These are phyloP conservation scores for Clitopilus hobsonii DNA, from an alignment of 768 basidiomycete species.

Conservation along the genomic window DNA sequence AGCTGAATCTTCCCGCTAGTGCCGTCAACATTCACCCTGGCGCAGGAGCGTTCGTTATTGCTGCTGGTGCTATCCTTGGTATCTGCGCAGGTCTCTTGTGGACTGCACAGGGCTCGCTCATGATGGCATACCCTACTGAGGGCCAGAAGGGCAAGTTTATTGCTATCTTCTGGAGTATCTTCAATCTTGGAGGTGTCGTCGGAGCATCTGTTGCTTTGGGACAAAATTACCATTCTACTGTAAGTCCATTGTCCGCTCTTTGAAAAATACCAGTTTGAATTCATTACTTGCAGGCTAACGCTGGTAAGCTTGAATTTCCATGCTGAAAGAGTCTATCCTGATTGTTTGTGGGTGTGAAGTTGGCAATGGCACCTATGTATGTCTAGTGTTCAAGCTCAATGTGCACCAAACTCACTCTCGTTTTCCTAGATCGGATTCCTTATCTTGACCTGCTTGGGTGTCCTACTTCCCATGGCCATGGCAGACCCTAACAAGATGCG, in stretches of 20 bases:
- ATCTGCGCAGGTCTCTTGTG: slow-evolving; percentile 69
- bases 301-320: slow-evolving; percentile 23
- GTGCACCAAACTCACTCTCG: not conserved
- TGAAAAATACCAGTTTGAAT: not conserved
- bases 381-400: slow-evolving; percentile 16
- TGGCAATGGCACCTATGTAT: slow-evolving; percentile 71
- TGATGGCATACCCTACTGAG: slow-evolving; percentile 83
- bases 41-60: slow-evolving; percentile 64
- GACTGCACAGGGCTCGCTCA: slow-evolving; percentile 80
- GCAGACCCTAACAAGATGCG: slow-evolving; percentile 68
- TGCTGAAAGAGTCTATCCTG: not conserved
- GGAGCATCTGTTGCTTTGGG: slow-evolving; percentile 74
- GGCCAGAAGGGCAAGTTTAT: slow-evolving; percentile 75
- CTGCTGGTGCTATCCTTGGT: slow-evolving; percentile 69
- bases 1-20: slow-evolving; percentile 26
- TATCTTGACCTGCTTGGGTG: slow-evolving; percentile 65
- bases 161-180: slow-evolving; percentile 79
- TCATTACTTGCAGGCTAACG: slow-evolving; percentile 26
- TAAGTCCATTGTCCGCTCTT: slow-evolving; percentile 25
- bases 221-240: slow-evolving; percentile 60
- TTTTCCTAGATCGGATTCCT: slow-evolving; percentile 70
- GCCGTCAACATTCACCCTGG: slow-evolving; percentile 64
- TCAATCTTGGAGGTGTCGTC: slow-evolving; percentile 78
- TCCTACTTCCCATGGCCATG: slow-evolving; percentile 63
- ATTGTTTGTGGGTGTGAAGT: slow-evolving; percentile 32